phyloP scores from a whole-genome alignment of 1,139 yeast species.

The Nakaseomyces uthaithaninus region DNA sequence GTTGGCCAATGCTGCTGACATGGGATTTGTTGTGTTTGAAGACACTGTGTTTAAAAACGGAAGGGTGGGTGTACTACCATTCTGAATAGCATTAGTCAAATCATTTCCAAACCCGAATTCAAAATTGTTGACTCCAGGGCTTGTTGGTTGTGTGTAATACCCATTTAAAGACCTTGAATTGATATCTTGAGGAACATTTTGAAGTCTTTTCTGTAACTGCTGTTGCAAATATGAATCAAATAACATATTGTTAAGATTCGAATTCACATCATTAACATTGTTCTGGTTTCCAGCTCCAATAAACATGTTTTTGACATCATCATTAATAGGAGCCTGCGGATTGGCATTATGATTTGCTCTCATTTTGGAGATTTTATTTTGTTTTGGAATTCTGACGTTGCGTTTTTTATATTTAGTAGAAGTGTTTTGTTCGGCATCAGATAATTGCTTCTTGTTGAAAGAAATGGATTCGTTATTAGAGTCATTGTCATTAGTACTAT shows the following conservation, averaged over 20 bases:
- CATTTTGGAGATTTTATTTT: not conserved
- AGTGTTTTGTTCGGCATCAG: not conserved
- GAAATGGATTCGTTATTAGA: slow-evolving; percentile 2
- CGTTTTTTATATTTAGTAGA: not conserved
- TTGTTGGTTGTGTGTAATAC: slow-evolving; percentile 30
- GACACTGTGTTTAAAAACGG: slow-evolving; percentile 3
- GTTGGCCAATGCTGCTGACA: slow-evolving; percentile 6
- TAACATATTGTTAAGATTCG: slow-evolving; percentile 12
- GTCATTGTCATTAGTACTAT: slow-evolving; percentile 11
- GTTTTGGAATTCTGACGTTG: not conserved
- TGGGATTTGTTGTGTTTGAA: slow-evolving; percentile 1
- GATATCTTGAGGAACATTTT: slow-evolving; percentile 24
- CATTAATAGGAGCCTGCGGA: not conserved
- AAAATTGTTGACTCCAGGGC: slow-evolving; percentile 23
- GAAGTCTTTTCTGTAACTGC: slow-evolving; percentile 24
- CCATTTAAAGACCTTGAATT: slow-evolving; percentile 24
- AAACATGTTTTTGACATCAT: not conserved
- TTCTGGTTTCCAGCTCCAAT: not conserved
- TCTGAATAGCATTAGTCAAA: not conserved
- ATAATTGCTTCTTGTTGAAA: not conserved
- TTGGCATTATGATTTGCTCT: not conserved
- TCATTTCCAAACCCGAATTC: slow-evolving; percentile 15
- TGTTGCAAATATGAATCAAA: slow-evolving; percentile 24
- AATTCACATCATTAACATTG: not conserved
- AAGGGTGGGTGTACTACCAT: not conserved